Conservation (phyloP, 805 yeast species). For the Wickerhamomyces alni region DNA sequence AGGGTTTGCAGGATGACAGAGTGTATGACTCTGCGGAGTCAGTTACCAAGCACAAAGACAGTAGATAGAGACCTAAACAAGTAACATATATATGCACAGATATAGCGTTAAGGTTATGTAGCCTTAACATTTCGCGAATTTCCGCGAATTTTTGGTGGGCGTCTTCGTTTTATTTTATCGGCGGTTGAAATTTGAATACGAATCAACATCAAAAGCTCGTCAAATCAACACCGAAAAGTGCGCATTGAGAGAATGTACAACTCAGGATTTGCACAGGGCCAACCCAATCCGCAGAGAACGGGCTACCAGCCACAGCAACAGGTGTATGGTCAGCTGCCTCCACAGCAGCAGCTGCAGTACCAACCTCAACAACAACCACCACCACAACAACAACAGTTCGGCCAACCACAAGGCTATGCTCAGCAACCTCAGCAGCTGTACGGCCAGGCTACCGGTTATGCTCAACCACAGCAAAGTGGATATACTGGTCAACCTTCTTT, state of each 20-base stretch:
- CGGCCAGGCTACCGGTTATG: constrained; percentile 1
- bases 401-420: constrained; percentile 10
- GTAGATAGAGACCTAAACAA: too few relatives aligned
- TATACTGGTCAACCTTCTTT: constrained; percentile 14
- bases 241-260: neutral
- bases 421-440: constrained; percentile 7
- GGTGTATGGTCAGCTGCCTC: constrained; percentile 1
- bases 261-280: constrained; percentile 8
- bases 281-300: constrained; percentile 18
- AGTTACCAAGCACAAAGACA: too few relatives aligned
- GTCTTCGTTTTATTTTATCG: too few relatives aligned
- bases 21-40: constrained; percentile 60
- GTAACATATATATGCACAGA: too few relatives aligned
- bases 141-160: too few relatives aligned
- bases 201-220: too few relatives aligned
- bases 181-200: too few relatives aligned
- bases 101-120: too few relatives aligned
- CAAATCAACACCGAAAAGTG: too few relatives aligned
- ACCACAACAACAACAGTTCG: constrained; percentile 8
- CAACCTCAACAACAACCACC: constrained; percentile 10
- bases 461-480: constrained; percentile 21
- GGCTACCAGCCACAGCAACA: constrained; percentile 19
- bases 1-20: constrained; percentile 71
- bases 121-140: too few relatives aligned
- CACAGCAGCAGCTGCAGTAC: constrained; percentile 7